Evolutionary conservation across 228 moss, liverwort and hornwort species (phyloP).

Genomic region (Sphagnum magellanicum): DNA sequence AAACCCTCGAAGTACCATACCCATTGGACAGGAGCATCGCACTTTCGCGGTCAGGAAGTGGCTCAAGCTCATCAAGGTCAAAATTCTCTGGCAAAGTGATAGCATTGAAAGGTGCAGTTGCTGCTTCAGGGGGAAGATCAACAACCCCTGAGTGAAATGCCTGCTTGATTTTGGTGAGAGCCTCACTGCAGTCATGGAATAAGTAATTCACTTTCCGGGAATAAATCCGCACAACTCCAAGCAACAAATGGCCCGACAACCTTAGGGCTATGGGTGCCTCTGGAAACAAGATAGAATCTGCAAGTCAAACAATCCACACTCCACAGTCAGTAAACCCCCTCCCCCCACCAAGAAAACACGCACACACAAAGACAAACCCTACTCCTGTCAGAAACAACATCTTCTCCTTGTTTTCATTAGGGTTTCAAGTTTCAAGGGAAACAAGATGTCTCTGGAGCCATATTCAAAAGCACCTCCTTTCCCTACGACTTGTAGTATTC

Average conservation of each 20-base stretch:
- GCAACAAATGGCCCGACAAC: conserved; percentile 84
- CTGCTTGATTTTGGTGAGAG: conserved; percentile 94
- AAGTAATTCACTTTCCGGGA: conserved; percentile 99
- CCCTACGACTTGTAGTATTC: no score
- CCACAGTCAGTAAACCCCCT: neutral
- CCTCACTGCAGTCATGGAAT: conserved; percentile 99
- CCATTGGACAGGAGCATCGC: conserved; percentile 70
- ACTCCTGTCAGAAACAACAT: no score
- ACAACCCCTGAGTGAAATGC: conserved; percentile 96
- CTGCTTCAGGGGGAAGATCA: conserved; percentile 91
- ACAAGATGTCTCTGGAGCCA: no score
- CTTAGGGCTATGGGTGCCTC: conserved; percentile 97
- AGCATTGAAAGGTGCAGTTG: conserved; percentile 93
- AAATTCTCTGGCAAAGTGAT: conserved; percentile 96
- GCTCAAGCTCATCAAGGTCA: conserved; percentile 96
- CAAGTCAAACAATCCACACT: neutral
- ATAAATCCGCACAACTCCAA: conserved; percentile 97
- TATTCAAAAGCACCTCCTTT: no score
- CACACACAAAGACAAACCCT: no score
- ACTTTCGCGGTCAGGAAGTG: conserved; percentile 83
- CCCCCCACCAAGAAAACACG: neutral
- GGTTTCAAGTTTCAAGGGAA: no score
- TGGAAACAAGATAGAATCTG: conserved; percentile 98
- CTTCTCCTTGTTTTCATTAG: no score
- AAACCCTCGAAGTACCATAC: conserved; percentile 55